Evolutionary conservation across 2,329 filamentous ascomycete genomes (phyloP).

Genomic region (Xylariaceae sp.): DNA sequence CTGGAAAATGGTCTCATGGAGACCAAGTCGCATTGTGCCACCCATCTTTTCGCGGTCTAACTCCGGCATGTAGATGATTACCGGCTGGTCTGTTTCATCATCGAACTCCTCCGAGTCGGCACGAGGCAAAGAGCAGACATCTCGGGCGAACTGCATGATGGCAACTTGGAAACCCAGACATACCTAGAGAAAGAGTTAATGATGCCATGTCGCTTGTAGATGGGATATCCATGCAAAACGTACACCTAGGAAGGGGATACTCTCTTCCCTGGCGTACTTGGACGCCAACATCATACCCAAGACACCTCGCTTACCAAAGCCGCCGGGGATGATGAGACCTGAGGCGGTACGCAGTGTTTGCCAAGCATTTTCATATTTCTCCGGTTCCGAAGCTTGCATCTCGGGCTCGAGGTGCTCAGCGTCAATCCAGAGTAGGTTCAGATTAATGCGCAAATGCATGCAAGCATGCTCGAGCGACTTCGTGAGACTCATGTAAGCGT

Average conservation of each 20-base stretch:
- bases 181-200: constrained; percentile 39
- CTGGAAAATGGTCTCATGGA: constrained; percentile 70
- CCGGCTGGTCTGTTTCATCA: constrained; percentile 54
- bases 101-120: constrained; percentile 54
- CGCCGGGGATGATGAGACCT: constrained; percentile 64
- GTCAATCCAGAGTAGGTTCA: constrained; percentile 81
- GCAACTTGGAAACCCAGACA: constrained; percentile 92
- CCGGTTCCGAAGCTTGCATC: constrained; percentile 56
- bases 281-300: constrained; percentile 86
- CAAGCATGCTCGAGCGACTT: constrained; percentile 88
- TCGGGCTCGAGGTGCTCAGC: constrained; percentile 73
- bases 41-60: constrained; percentile 56
- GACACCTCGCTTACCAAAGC: constrained; percentile 74
- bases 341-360: constrained; percentile 65
- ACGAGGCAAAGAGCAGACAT: constrained; percentile 58
- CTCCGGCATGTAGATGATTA: constrained; percentile 92
- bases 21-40: constrained; percentile 81
- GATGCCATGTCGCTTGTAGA: background rate
- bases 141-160: constrained; percentile 80
- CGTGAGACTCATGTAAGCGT: constrained; percentile 75
- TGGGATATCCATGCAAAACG: background rate
- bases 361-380: constrained; percentile 82
- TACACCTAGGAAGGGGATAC: constrained; percentile 70
- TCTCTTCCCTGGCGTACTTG: constrained; percentile 80
- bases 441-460: constrained; percentile 75